Base-by-base conservation (phyloP, 164 flowering plant genomes). In the Sextonia rubra region DNA sequence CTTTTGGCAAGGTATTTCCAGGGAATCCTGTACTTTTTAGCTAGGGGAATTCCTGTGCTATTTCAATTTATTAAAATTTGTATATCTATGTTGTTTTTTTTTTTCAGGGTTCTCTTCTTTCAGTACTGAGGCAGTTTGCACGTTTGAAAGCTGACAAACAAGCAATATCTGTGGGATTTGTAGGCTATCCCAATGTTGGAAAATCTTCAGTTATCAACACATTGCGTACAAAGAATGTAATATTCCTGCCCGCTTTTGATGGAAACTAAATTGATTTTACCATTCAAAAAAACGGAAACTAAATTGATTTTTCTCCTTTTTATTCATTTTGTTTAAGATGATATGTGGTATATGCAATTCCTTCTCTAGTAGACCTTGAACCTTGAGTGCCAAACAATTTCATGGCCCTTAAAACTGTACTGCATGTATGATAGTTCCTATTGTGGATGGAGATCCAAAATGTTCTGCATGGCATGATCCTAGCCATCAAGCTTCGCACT, bases 171-270 rank as follows among this genome's bases (percentile, higher is more conserved):
- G 99, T 96, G 66, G 99, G 99, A 69, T 96, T 96, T 83, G 80
- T 96, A 80, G 99, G 99, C 37, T 96, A 96, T 78, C 99, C 99
- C 29, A 96, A 96, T 85, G 99, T 96, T 79, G 99, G 99, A 58
- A 96, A 96, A 74, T 96, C 99, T 73, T 96, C 99, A 32, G 99
- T 96, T 60, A 96, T 96, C 78, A 96, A 96, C 77, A 96, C 99
- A 48, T 78, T 96, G 68, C 90, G 98, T 4, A 92, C 99, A 3
- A 94, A 96, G 76, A 93, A 86, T 87, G 99, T 95, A 93, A 86
- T 49, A 17, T 32, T 71, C 71, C 24, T 68, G 1, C 44, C 44
- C 1, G 5, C 44, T 37, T 8, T 7, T 37, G 37, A 32, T 8
- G 6, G 37, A 32, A 32, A 32, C 37, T 37, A 7, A 32, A 37